These are phyloP conservation scores for Hypoxylon sp. DNA, from an alignment of 2,329 filamentous ascomycete species.

Conservation along the genomic window DNA sequence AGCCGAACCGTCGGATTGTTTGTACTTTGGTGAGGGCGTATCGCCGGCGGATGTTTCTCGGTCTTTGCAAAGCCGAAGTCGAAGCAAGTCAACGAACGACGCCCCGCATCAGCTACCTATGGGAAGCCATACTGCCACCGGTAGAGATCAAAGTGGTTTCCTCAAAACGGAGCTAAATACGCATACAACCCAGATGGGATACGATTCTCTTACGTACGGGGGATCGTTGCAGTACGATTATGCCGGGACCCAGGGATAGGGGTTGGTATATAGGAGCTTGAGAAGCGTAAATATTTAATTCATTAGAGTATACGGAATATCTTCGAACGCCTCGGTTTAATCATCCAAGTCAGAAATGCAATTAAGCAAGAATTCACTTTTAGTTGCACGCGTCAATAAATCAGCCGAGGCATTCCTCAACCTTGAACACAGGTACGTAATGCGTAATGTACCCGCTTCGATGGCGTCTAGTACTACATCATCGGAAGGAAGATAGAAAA, in stretches of 20 bases:
- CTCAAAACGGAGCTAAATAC: conserved; percentile 17
- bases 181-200: conserved; percentile 30
- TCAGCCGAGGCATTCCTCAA: neutral
- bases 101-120: neutral
- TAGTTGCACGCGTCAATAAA: neutral
- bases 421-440: neutral
- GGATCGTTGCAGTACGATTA: conserved; percentile 34
- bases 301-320: no score
- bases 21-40: conserved; percentile 33
- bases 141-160: conserved; percentile 28
- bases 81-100: conserved; percentile 12
- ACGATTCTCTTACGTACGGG: conserved; percentile 28
- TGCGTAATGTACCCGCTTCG: neutral
- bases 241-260: conserved; percentile 21
- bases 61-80: conserved; percentile 21
- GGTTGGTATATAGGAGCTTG: neutral
- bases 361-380: neutral
- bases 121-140: neutral
- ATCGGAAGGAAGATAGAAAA: neutral
- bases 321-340: no score
- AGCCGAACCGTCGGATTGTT: conserved; percentile 23
- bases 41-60: conserved; percentile 22
- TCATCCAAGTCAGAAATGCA: no score
- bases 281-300: neutral
- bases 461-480: neutral